Base-by-base conservation (phyloP, 2,329 filamentous ascomycete species). In the Bipolaris zeicola region DNA sequence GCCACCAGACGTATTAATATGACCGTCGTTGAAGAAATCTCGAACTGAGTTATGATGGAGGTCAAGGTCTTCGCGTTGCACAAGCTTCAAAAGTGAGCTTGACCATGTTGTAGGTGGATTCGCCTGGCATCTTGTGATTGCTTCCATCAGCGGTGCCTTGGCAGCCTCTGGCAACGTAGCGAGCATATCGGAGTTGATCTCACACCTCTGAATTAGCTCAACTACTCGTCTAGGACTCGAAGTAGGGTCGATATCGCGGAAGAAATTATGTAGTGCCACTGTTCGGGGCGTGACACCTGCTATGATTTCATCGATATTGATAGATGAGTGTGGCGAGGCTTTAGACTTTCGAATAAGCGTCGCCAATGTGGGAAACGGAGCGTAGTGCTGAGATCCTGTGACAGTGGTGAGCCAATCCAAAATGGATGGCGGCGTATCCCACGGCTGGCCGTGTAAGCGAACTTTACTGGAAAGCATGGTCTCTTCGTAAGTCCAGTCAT, bases 91-190 rank as follows among this genome's bases (percentile, higher is more conserved):
- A 5, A 96, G 79, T 1, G 86, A 83, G 39, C 83, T 82, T 13
- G 85, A 82, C 92, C 94, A 98, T 1, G 83, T 85, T 0, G 87
- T 84, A 8, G 92, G 91, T 16, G 94, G 94, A 57, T 87, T 85
- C n/a, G 87, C 85, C 73, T 96, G 93, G 63, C 91, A 96, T 61
- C 87, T 83, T n/a, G 88, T 85, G 38, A 98, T 92, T 5, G 89
- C 87, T 77, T 98, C 93, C 70, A 89, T 89, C 13, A 98, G 80
- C 0, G 91, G 89, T 2, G 89, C 85, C 51, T 90, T 84, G n/a
- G 97, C 82, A 24, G 91, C 87, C 74, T 96, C 92, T 1, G 95
- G 94, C 1, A 98, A 80, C 0, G 90, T 92, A 61, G 96, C 91
- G 14, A 98, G 82, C 46, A 93, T 79, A 22, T 83, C 80, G 8